phyloP scores from a whole-genome alignment of 352 stramenopile genomes.

The Phytophthora sojae region DNA sequence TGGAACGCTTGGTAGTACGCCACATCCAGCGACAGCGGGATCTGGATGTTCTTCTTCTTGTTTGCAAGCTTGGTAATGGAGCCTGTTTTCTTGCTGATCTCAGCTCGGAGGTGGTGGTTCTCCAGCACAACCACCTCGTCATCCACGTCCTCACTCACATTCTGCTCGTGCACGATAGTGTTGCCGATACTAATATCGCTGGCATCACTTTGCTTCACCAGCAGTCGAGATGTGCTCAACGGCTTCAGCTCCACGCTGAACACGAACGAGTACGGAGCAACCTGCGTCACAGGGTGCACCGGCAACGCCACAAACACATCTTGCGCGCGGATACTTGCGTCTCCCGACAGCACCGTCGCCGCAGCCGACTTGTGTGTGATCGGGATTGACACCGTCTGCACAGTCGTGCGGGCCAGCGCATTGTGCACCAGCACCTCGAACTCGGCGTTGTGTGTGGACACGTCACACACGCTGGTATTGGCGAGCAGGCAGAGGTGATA shows the following conservation, averaged over 20 bases:
- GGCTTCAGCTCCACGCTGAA: constrained; percentile 72
- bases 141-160: not conserved
- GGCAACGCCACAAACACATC: constrained; percentile 64
- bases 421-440: constrained; percentile 85
- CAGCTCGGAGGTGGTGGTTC: constrained; percentile 64
- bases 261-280: constrained; percentile 70
- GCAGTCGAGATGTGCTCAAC: constrained; percentile 54
- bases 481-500: constrained; percentile 76
- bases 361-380: constrained; percentile 55
- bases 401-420: constrained; percentile 57
- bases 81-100: constrained; percentile 62
- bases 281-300: constrained; percentile 56
- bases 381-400: constrained; percentile 69
- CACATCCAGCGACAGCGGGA: constrained; percentile 58
- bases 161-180: not conserved
- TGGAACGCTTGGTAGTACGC: constrained; percentile 78
- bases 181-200: not conserved
- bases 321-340: constrained; percentile 43
- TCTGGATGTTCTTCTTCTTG: constrained; percentile 74
- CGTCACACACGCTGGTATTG: constrained; percentile 94
- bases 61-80: constrained; percentile 70
- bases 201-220: constrained; percentile 53
- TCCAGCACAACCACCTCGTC: constrained; percentile 60
- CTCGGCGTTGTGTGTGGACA: constrained; percentile 65
- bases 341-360: constrained; percentile 48